Base-by-base conservation (phyloP, 441 rosid species). In the Mallotus japonicus region DNA sequence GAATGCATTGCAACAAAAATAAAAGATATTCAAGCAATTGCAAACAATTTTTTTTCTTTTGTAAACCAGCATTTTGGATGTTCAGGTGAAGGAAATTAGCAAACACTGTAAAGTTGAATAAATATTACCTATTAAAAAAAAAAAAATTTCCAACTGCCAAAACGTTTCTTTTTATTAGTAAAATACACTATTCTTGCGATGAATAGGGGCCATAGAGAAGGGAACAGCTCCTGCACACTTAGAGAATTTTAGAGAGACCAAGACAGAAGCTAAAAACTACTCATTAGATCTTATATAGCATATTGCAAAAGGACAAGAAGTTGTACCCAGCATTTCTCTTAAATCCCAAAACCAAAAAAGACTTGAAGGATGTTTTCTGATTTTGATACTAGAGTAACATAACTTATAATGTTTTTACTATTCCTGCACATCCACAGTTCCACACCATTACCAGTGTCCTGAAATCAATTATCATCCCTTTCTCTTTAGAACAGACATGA, bases 1-100 rank as follows among this genome's bases (percentile, higher is more conserved):
- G 55, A 65, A 53, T 68, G 22, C 44, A 69, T 40, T 16, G 59
- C 65, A 66, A 28, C 17, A 8, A 53, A 75, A 59, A 32, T 46
- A 61, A 47, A 49, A 62, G 5, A 14, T 28, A 69, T 22, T 22
- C 9, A 58, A 42, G n/a, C 28, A 50, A 11, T 34, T 40, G 44
- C 42, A 66, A 0, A 44, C 61, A 55, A 4, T n/a, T 24, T 6
- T 46, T 2, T 3, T 14, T 53, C n/a, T 28, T 7, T 56, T 28
- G 58, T 28, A 50, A 58, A 57, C 46, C 46, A 70, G 47, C 44
- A 59, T 47, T 46, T 22, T 61, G 32, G 42, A 22, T 24, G 44
- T 22, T 32, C 28, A 16, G 22, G 67, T 49, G 54, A 32, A 12
- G 59, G 46, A 28, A 32, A 65, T 9, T 37, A 19, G 2, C 17